Base-by-base conservation (phyloP, 2,329 filamentous ascomycete genomes). In the Fusarium paranaense region DNA sequence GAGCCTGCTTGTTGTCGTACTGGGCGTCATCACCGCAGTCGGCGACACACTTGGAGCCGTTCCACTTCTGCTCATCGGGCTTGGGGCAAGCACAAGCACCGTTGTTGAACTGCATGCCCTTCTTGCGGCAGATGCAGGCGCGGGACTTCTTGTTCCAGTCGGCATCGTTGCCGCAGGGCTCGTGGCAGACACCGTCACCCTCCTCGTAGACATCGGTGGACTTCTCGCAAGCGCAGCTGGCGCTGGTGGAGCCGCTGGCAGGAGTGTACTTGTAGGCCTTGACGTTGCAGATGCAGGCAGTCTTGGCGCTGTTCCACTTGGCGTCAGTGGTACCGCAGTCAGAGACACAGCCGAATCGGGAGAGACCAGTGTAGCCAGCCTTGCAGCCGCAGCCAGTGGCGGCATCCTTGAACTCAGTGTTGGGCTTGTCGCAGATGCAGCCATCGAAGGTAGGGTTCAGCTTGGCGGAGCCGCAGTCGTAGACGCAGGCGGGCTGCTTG, bases 151-250 rank as follows among this genome's bases (percentile, higher is more conserved):
- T 33, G 64, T 66, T 32, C 64, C 64, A 66, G 57, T 62, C 32
- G 20, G 64, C 64, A 4, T 18, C 11, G 20, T 54, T 32, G 7
- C 57, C 57, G 27, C 64, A 66, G 45, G 22, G 8, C 42, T 33
- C 32, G 45, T 66, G 64, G 64, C 64, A 66, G 13, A 35, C 16
- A 4, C 64, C 64, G 22, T 66, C 64, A 54, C 57, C 61, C 42
- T 30, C 61, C 14, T 54, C 64, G 16, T 38, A 35, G 16, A 20
- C 11, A 2, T 10, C 13, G 6, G 47, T 30, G 25, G 47, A n/a
- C 47, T 52, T 52, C 10, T 25, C 42, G 37, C 64, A 66, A 6
- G 33, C 33, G 20, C 64, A 66, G 9, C 18, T 33, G 33, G 33
- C 54, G 14, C 13, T 13, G n/a, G 9, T 18, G 54, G 7, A 4